Base-by-base conservation (phyloP, 1,284 basidiomycete genomes). In the Pseudozyma pruni region DNA sequence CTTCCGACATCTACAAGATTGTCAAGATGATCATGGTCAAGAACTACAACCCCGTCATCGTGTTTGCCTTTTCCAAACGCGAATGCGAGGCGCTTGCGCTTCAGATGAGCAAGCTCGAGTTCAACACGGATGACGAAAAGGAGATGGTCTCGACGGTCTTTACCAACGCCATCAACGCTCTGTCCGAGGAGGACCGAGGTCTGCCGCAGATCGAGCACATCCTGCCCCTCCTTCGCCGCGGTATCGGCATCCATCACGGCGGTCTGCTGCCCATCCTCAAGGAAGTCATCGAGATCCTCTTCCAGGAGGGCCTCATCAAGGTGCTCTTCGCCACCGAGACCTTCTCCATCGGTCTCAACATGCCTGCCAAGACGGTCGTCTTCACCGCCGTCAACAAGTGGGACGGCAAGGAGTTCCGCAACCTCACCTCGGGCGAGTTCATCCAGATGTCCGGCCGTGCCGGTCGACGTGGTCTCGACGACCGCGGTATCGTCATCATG, bases 351-450 rank as follows among this genome's bases (percentile, higher is more conserved):
- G 95, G 96, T 54, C 86, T 99, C 49, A 99, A 99, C 85, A 99
- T 99, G 96, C 96, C 96, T 11, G 96, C 96, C 32, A 98, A 97
- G 86, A 98, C 96, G 8, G 96, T 99, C 52, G 95, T 99, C 20
- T 98, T 98, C 86, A 97, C 94, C 0, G 88, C 90, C 2, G 91
- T 94, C 8, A 89, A 93, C 72, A 99, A 98, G 84, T 98, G 94
- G 79, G 96, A 99, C 82, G 96, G 96, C 5, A 89, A 89, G 50
- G 93, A 96, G 77, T 96, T 97, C 85, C 87, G 96, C 33, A 92
- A 94, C 80, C 86, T 99, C 39, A 70, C 73, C 17, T 76, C 74
- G 43, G 80, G 80, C 47, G 80, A 82, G 53, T 82, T 81, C 50
- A 82, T 82, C 91, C 85, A 39, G 85, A 99, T 99, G 96, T 95